A percentile compares a stretch with the other conserved stretches of the same genome.
These are phyloP conservation scores for Fusarium irregulare DNA, from an alignment of 2,329 filamentous ascomycete genomes.

Conservation along the genomic window DNA sequence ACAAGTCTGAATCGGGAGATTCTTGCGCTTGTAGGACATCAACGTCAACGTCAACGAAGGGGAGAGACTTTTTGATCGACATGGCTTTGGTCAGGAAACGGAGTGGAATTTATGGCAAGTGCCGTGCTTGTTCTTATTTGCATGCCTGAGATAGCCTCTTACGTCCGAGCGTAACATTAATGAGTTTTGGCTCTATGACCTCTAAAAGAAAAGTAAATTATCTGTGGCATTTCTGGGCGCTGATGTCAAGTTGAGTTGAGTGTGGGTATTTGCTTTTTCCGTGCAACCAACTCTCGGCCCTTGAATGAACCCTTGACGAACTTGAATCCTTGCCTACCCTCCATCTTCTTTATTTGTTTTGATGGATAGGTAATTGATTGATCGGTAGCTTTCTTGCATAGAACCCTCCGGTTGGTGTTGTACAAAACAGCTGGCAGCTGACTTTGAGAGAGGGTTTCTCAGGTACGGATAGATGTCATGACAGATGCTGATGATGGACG, in stretches of 20 bases:
- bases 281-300: conserved; percentile 6
- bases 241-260: neutral
- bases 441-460: conserved; percentile 3
- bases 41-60: neutral
- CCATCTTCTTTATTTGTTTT: conserved; percentile 4
- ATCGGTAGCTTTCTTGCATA: neutral
- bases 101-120: neutral
- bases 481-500: neutral
- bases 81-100: neutral
- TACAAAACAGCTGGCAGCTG: conserved; percentile 19
- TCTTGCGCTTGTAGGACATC: conserved; percentile 41
- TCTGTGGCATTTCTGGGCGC: neutral
- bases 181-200: neutral
- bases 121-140: conserved; percentile 12
- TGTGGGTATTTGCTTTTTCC: conserved; percentile 4
- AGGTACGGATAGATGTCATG: conserved; percentile 14
- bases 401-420: neutral
- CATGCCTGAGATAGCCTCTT: conserved; percentile 2
- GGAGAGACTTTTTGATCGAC: neutral
- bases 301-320: conserved; percentile 25
- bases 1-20: conserved; percentile 39
- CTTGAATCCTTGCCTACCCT: conserved; percentile 15
- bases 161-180: neutral
- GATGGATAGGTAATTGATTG: neutral
- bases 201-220: neutral